Evolutionary conservation across 1,284 basidiomycete genomes (phyloP), one percentile per base, ranked within the genome.

Genomic region (Coniferiporia sulphurascens): DNA sequence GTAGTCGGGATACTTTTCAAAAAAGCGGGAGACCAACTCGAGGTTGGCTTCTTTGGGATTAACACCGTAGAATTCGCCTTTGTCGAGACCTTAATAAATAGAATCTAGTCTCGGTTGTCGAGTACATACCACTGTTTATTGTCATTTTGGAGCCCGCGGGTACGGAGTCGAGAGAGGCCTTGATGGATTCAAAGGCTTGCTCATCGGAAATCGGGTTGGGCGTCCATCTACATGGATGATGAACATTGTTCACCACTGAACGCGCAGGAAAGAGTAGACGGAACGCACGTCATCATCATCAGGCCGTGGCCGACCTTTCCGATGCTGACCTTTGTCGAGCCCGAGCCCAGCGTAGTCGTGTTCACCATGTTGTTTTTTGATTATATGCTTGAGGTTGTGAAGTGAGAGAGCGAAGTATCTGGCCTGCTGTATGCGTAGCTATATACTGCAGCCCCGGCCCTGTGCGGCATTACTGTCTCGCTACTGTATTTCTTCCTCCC

Each of bases 151-250:
- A 67, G 22, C 74, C 76, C 0, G 71, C 60, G 7, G 78, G 78
- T 19, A 79, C 71, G 0, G 80, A 77, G 27, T 83, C 78, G 46
- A 89, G 73, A 10, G 81, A 80, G 2, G 84, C 81, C 67, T 82
- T 85, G 74, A 89, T 84, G 4, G 82, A 74, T 43, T 77, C 79
- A 61, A 89, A 87, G 9, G 78, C 78, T 17, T 79, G 72, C 55
- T 83, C 79, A 49, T 88, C 83, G 0, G 81, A 68, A 2, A 76
- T 70, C 10, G 74, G 76, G 22, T 64, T 67, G 15, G 77, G 72
- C 43, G 63, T 69, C 75, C 72, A 75, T 8, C 74, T 76, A 52
- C 3, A 55, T 41, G n/a, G 17, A n/a, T n/a, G 17, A 9, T 27
- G 9, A 3, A n/a, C 44, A 3, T 46, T 46, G 44, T n/a, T 3